Percentiles rank a stretch among this genome's conserved stretches.
Evolutionary conservation across 1,284 basidiomycete species (phyloP).

Genomic region (Cutaneotrichosporon spelunceum): DNA sequence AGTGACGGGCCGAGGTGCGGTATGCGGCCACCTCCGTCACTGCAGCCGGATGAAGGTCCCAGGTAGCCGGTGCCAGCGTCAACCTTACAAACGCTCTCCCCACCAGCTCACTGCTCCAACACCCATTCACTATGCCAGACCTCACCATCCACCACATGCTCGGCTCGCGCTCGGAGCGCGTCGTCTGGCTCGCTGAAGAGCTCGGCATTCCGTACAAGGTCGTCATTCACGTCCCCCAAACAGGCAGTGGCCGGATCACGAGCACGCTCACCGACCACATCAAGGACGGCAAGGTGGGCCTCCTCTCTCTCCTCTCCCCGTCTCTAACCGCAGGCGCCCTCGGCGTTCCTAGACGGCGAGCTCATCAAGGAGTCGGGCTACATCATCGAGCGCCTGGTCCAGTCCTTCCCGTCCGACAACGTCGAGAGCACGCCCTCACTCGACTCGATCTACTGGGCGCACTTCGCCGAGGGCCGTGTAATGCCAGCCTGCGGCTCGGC

Average conservation of each 20-base stretch:
- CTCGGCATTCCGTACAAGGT: slow-evolving; percentile 38
- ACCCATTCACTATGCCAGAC: slow-evolving; percentile 27
- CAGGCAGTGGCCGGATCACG: neutral
- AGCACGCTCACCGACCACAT: slow-evolving; percentile 5
- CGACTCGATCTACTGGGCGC: slow-evolving; percentile 36
- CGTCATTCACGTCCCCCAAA: slow-evolving; percentile 29
- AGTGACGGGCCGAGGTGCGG: neutral
- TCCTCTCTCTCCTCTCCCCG: neutral
- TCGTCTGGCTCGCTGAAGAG: slow-evolving; percentile 34
- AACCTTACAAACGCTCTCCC: neutral
- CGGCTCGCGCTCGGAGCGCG: slow-evolving; percentile 39
- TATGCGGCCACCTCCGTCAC: no score
- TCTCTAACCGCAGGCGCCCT: slow-evolving; percentile 21
- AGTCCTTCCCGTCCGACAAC: neutral
- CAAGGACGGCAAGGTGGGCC: slow-evolving; percentile 3
- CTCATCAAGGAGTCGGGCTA: slow-evolving; percentile 39
- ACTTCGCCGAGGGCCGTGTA: slow-evolving; percentile 41
- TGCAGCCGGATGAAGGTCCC: no score
- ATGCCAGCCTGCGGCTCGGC: slow-evolving; percentile 29
- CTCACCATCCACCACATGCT: slow-evolving; percentile 46
- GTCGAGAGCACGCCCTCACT: slow-evolving; percentile 28
- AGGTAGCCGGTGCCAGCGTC: neutral
- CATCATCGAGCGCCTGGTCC: slow-evolving; percentile 36
- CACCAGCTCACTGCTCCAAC: neutral
- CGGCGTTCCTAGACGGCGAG: slow-evolving; percentile 33